A percentile compares a stretch with the other conserved stretches of the same genome.
phyloP scores from a whole-genome alignment of 176 grass and related monocot genomes.

The Guadua angustifolia region DNA sequence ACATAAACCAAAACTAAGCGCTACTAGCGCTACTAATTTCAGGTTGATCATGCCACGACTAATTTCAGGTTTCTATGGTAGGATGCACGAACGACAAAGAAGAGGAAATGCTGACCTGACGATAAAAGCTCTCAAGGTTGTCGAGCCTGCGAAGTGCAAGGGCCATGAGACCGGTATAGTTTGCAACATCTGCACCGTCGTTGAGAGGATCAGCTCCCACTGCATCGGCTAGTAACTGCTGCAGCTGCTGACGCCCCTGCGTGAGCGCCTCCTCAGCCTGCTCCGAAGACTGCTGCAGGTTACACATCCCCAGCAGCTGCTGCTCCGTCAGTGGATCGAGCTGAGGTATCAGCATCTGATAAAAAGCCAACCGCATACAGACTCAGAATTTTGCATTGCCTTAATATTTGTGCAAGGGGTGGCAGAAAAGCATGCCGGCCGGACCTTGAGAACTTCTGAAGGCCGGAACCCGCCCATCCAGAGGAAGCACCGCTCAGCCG shows the following conservation, averaged over 20 bases:
- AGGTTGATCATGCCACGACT: background rate
- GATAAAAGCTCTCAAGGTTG: constrained; percentile 74
- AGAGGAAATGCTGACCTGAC: constrained; percentile 57
- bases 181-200: constrained; percentile 53
- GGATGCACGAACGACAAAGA: background rate
- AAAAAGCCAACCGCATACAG: background rate
- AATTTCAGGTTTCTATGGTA: background rate
- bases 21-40: background rate
- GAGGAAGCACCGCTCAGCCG: constrained; percentile 84
- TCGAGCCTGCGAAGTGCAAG: constrained; percentile 71
- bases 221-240: constrained; percentile 59
- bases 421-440: background rate
- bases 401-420: background rate
- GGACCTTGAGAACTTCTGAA: constrained; percentile 86
- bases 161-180: constrained; percentile 68
- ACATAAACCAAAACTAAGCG: background rate
- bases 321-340: constrained; percentile 84
- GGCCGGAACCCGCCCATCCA: constrained; percentile 97
- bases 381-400: background rate
- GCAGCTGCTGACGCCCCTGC: constrained; percentile 77
- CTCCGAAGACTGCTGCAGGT: constrained; percentile 76
- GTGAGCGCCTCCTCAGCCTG: constrained; percentile 86
- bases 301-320: constrained; percentile 72
- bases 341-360: constrained; percentile 82
- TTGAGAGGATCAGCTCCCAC: constrained; percentile 62